These are phyloP conservation scores for Aspergillus wentii DNA, from an alignment of 495 filamentous ascomycete genomes.

Conservation along the genomic window DNA sequence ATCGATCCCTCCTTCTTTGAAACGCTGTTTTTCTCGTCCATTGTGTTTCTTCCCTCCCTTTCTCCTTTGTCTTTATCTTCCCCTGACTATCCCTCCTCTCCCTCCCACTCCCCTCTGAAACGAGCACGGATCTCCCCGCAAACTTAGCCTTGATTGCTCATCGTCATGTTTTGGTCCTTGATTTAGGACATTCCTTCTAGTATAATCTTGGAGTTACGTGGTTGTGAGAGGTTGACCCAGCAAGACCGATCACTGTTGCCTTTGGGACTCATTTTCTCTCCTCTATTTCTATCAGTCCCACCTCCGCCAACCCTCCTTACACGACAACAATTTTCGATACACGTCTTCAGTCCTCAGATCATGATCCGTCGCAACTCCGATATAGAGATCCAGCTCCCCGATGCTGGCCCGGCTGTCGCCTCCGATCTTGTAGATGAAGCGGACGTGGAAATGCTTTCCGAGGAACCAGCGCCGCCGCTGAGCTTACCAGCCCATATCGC, in stretches of 20 bases:
- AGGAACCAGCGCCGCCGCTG: slow-evolving; percentile 36
- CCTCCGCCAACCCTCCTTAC: too few relatives aligned
- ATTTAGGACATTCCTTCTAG: too few relatives aligned
- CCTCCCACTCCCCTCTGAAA: slow-evolving; percentile 22
- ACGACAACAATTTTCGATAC: too few relatives aligned
- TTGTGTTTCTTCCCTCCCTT: slow-evolving; percentile 3
- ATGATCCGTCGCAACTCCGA: slow-evolving; percentile 48
- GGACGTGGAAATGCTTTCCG: slow-evolving; percentile 45
- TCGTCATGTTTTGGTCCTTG: too few relatives aligned
- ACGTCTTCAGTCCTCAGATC: slow-evolving; percentile 9
- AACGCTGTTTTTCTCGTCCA: too few relatives aligned
- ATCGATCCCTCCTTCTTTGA: too few relatives aligned
- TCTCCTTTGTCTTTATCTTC: slow-evolving; percentile 4
- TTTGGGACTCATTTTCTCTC: too few relatives aligned
- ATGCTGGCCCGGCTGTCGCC: slow-evolving; percentile 29
- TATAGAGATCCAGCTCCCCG: slow-evolving; percentile 41
- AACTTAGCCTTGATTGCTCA: too few relatives aligned
- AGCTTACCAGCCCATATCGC: slow-evolving; percentile 79
- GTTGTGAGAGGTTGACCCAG: too few relatives aligned
- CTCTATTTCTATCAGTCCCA: too few relatives aligned
- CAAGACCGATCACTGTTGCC: too few relatives aligned
- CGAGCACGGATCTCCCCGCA: slow-evolving; percentile 37
- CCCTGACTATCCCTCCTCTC: slow-evolving; percentile 7
- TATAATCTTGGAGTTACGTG: too few relatives aligned
- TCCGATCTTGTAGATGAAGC: slow-evolving; percentile 21